Evolutionary conservation across 306 rosid genomes (phyloP), one percentile per base, ranked within the genome.

Genomic region (Abrus precatorius): DNA sequence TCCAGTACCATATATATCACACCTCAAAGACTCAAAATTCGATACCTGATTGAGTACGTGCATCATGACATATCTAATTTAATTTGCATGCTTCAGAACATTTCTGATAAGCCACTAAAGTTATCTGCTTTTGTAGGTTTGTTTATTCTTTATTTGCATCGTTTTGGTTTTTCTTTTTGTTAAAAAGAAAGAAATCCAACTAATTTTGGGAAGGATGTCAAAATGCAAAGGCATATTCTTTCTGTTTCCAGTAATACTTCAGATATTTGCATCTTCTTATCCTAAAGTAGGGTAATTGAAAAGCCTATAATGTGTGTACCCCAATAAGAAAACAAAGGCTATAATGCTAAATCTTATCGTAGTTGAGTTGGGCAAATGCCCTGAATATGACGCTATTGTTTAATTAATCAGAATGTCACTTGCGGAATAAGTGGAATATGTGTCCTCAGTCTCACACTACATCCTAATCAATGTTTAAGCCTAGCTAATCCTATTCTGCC

Each of bases 151-250:
- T 43, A 13, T 78, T 8, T 29, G 27, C 34, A 77, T 0, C 47
- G 9, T 66, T 66, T 13, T 1, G 10, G 7, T 54, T 34, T 59
- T 57, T 54, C 7, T 75, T 13, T 12, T 52, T 72, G 65, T 64
- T 33, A 44, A 11, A 54, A 79, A 48, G 6, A 56, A 5, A 10
- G 12, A 47, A 75, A 75, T 49, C 7, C 30, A 13, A 34, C 38
- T 12, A 55, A 12, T 28, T 45, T 74, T 57, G 13, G 34, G 40
- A 54, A 72, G 55, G 73, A 55, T 77, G 52, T 52, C 10, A 33
- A 71, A 6, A 47, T 73, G 77, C 34, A 9, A 62, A 44, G 45
- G 82, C 49, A 71, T 76, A 62, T 77, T 83, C 83, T 34, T 74
- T 71, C n/a, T 53, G 41, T 43, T 77, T 56, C 79, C 55, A 14